phyloP scores from a whole-genome alignment of 2,329 filamentous ascomycete species.

The Pseudocercospora vitis region DNA sequence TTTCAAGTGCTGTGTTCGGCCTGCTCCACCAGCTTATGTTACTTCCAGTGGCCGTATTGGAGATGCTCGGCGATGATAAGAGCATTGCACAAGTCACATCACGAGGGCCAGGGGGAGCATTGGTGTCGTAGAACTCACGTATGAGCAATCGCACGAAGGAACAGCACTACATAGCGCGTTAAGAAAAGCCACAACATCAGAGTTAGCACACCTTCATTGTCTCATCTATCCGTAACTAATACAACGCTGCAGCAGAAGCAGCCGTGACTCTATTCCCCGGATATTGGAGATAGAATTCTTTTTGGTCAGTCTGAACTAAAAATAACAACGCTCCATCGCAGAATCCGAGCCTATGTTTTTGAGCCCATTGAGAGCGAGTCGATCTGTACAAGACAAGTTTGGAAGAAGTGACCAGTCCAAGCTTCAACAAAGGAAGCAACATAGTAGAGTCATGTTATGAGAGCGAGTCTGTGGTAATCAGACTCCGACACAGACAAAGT shows the following conservation, averaged over 20 bases:
- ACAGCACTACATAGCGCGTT: no score
- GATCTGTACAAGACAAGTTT: constrained; percentile 7
- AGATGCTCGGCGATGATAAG: not conserved
- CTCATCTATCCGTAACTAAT: constrained; percentile 13
- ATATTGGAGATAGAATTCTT: constrained; percentile 12
- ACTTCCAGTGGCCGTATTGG: not conserved
- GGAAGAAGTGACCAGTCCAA: not conserved
- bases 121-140: no score
- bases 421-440: not conserved
- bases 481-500: no score
- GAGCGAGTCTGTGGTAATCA: not conserved
- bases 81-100: no score
- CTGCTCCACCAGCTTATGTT: not conserved
- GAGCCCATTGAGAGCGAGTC: not conserved
- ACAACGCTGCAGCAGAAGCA: constrained; percentile 1
- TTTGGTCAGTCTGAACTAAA: constrained; percentile 7
- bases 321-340: not conserved
- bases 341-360: not conserved
- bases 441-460: constrained; percentile 1
- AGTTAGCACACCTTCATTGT: constrained; percentile 11
- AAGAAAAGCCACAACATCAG: not conserved
- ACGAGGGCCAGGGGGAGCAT: no score
- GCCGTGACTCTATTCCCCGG: constrained; percentile 9
- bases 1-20: no score
- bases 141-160: no score